A percentile compares a stretch with the other conserved stretches of the same genome.
These are phyloP conservation scores for Erigeron canadensis DNA, from an alignment of 129 eudicot species.

Conservation along the genomic window DNA sequence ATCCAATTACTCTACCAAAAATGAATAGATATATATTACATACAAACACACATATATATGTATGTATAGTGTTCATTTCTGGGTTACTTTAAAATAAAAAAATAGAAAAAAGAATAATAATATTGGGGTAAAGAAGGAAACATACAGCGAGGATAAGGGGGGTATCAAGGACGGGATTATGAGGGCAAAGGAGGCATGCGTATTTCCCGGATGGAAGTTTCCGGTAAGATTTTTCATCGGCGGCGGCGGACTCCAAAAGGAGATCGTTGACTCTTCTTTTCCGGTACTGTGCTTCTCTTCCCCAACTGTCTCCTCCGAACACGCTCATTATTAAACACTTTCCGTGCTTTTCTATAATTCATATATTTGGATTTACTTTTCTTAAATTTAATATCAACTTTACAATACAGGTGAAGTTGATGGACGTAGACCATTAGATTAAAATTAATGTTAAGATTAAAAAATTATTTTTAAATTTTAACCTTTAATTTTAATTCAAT, in stretches of 20 bases:
- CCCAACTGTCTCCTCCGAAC: conserved; percentile 84
- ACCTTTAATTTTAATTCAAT: too few relatives aligned
- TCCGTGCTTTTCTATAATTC: too few relatives aligned
- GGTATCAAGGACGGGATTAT: conserved; percentile 61
- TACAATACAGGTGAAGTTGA: too few relatives aligned
- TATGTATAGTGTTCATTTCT: not conserved
- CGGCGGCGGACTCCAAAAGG: conserved; percentile 22
- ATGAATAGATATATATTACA: not conserved
- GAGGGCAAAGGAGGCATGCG: conserved; percentile 68
- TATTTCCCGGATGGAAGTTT: conserved; percentile 60
- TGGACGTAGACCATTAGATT: too few relatives aligned
- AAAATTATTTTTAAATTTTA: too few relatives aligned
- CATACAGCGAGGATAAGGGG: conserved; percentile 58
- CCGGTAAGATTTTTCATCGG: conserved; percentile 40
- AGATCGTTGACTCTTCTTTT: conserved; percentile 64
- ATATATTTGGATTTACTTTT: too few relatives aligned
- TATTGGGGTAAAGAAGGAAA: not conserved
- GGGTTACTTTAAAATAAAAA: too few relatives aligned
- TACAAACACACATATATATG: too few relatives aligned
- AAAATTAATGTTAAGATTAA: too few relatives aligned
- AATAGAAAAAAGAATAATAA: too few relatives aligned
- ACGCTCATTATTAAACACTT: conserved; percentile 59
- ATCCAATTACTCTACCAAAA: too few relatives aligned
- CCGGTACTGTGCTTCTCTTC: conserved; percentile 59
- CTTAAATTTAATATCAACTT: too few relatives aligned